Conservation (phyloP, 257 asterid species). For the Primulina tabacum region DNA sequence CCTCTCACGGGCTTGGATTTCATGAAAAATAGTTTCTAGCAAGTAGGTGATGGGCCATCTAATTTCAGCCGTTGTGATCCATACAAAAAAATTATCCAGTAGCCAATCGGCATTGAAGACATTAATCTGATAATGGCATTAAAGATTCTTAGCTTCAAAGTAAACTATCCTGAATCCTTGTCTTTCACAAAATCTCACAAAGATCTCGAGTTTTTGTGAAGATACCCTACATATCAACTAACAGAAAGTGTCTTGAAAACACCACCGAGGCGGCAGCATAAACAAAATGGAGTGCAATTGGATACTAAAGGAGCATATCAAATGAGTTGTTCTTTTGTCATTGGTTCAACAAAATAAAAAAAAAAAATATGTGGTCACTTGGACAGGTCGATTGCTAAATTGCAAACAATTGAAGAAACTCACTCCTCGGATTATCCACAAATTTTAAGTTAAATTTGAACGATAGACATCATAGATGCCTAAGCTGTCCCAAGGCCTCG, state of each 20-base stretch:
- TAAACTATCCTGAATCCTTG: neutral
- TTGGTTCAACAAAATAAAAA: conserved; percentile 4
- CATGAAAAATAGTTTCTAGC: neutral
- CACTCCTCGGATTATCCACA: neutral
- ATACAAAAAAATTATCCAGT: neutral
- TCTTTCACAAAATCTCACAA: neutral
- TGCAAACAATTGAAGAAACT: neutral
- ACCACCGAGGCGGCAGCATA: conserved; percentile 3
- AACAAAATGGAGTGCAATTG: neutral
- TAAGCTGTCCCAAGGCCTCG: neutral
- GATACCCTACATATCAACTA: neutral
- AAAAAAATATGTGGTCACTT: neutral
- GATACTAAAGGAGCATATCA: neutral
- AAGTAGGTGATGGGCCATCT: neutral
- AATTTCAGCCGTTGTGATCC: conserved; percentile 1
- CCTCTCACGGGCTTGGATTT: neutral
- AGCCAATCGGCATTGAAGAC: neutral
- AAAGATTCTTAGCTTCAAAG: neutral
- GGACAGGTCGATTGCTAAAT: neutral
- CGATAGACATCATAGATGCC: neutral
- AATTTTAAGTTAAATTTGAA: neutral
- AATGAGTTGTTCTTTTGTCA: conserved; percentile 4
- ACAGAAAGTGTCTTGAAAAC: neutral
- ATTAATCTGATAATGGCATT: neutral
- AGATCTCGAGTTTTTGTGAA: neutral